Conservation (phyloP, 2,329 filamentous ascomycete species). For the Waltergamsia citrina region DNA sequence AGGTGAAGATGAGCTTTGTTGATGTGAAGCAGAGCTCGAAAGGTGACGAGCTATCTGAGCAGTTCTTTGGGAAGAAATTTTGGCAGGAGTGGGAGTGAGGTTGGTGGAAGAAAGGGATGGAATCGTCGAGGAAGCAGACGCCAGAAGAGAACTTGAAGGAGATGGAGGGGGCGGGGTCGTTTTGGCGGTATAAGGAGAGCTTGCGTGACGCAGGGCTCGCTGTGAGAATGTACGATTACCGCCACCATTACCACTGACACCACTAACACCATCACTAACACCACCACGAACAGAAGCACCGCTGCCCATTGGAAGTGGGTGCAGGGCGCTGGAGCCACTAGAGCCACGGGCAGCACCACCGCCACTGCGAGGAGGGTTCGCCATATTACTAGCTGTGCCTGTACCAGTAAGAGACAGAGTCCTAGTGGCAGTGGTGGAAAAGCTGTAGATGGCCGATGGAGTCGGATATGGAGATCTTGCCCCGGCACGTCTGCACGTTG, state of each 20-base stretch:
- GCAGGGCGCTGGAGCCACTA: too few species aligned
- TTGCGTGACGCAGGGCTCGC: conserved; percentile 1
- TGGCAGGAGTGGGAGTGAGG: conserved; percentile 15
- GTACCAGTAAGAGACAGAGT: too few species aligned
- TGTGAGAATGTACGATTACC: not conserved
- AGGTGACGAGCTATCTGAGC: conserved; percentile 47
- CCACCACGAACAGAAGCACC: too few species aligned
- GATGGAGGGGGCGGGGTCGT: conserved; percentile 6
- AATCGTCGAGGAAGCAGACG: not conserved
- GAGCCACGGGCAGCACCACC: too few species aligned
- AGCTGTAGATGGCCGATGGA: too few species aligned
- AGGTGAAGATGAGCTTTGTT: conserved; percentile 7
- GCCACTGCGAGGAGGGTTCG: too few species aligned
- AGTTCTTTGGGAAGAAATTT: conserved; percentile 40
- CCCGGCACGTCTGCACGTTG: too few species aligned
- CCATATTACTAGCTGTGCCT: too few species aligned
- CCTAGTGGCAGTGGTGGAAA: too few species aligned
- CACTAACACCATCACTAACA: not conserved
- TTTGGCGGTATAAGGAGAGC: not conserved
- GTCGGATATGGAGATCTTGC: too few species aligned
- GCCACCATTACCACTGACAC: not conserved
- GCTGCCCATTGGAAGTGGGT: too few species aligned
- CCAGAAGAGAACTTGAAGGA: conserved; percentile 8
- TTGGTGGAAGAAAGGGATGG: conserved; percentile 7
- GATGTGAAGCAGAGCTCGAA: conserved; percentile 22